These are phyloP conservation scores for Xerophyta viscosa DNA, from an alignment of 106 monocot genomes.

Conservation along the genomic window DNA sequence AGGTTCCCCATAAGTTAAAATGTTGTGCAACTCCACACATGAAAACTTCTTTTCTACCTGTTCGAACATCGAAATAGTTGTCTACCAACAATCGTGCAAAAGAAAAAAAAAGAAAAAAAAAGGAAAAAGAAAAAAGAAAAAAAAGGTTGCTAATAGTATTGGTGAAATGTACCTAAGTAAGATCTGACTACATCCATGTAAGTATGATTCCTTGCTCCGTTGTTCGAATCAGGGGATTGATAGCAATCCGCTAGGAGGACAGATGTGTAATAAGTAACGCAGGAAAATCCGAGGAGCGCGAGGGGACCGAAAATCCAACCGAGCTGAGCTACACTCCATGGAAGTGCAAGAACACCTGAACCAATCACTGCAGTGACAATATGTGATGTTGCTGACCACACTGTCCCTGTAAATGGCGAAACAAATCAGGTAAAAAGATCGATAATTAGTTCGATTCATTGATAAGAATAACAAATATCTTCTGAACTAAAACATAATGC, in stretches of 20 bases:
- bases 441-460: background rate
- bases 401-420: constrained; percentile 9
- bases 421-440: background rate
- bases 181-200: constrained; percentile 61
- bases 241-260: constrained; percentile 42
- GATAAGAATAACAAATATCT: no score
- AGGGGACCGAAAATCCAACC: constrained; percentile 30
- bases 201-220: constrained; percentile 33
- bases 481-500: no score
- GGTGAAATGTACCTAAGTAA: constrained; percentile 25
- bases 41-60: constrained; percentile 43
- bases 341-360: constrained; percentile 24
- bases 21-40: constrained; percentile 66
- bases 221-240: constrained; percentile 29
- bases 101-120: no score
- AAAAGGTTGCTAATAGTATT: no score
- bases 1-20: constrained; percentile 57
- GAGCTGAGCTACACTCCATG: constrained; percentile 39
- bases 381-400: constrained; percentile 33
- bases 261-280: constrained; percentile 49
- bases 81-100: no score
- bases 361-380: constrained; percentile 27
- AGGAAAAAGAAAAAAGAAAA: no score
- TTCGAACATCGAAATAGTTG: no score
- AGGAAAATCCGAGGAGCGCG: constrained; percentile 26